phyloP scores from a whole-genome alignment of 805 yeast species.

The Yarrowia divulgata region DNA sequence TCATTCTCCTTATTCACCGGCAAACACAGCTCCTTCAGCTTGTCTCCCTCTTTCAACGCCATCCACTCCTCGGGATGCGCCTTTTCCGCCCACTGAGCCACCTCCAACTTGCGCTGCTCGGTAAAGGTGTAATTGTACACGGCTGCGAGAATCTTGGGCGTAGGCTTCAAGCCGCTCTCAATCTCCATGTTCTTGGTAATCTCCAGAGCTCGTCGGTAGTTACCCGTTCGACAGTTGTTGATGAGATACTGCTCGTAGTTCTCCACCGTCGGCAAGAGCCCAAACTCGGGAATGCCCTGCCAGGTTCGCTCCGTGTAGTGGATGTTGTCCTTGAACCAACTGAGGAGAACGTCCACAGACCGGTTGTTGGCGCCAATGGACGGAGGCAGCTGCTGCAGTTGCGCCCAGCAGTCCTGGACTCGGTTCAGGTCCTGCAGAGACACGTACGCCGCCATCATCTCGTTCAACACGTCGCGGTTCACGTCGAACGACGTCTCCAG shows the following conservation, averaged over 20 bases:
- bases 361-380: conserved; percentile 64
- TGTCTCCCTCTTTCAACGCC: conserved; percentile 48
- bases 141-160: conserved; percentile 46
- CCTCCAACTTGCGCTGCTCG: conserved; percentile 50
- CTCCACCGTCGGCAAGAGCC: conserved; percentile 60
- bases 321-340: conserved; percentile 54
- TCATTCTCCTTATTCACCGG: conserved; percentile 51
- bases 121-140: conserved; percentile 57
- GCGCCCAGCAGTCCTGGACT: conserved; percentile 66
- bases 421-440: conserved; percentile 62
- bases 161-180: conserved; percentile 45
- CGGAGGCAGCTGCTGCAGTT: conserved; percentile 62
- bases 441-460: conserved; percentile 69
- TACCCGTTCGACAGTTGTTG: conserved; percentile 74
- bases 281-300: conserved; percentile 62
- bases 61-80: conserved; percentile 53
- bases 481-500: conserved; percentile 65
- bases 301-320: conserved; percentile 64
- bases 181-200: conserved; percentile 58
- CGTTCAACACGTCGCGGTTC: conserved; percentile 65
- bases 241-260: conserved; percentile 67
- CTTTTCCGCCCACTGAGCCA: conserved; percentile 54
- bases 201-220: conserved; percentile 62
- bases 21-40: conserved; percentile 46
- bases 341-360: conserved; percentile 70